Percentiles rank a stretch among this genome's conserved stretches.
Evolutionary conservation across 2,329 filamentous ascomycete genomes (phyloP).

Genomic region (Trichoderma pleuroti): DNA sequence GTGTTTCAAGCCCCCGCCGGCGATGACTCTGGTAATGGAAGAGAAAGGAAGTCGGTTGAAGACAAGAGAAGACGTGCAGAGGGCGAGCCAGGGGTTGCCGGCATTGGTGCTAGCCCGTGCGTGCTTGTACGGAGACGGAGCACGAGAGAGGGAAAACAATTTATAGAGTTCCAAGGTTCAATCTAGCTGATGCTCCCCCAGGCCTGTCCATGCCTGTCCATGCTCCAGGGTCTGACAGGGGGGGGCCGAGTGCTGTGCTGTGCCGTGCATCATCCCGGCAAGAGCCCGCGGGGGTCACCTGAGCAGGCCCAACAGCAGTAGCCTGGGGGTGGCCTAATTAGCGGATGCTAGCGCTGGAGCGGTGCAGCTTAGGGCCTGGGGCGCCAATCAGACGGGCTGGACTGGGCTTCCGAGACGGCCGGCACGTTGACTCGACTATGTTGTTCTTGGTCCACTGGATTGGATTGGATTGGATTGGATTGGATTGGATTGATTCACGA

Average conservation of each 20-base stretch:
- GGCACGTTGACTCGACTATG: not conserved
- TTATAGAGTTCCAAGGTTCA: not conserved
- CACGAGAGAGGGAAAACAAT: slow-evolving; percentile 1
- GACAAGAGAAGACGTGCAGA: not conserved
- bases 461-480: too few relatives aligned
- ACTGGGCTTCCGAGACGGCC: slow-evolving; percentile 7
- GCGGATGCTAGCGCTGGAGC: not conserved
- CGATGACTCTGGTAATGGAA: not conserved
- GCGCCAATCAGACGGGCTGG: slow-evolving; percentile 7
- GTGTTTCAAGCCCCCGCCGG: not conserved
- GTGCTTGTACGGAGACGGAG: not conserved
- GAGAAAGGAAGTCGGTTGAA: not conserved
- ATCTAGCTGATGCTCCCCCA: not conserved
- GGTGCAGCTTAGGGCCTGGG: not conserved
- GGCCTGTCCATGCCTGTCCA: not conserved
- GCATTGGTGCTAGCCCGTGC: not conserved
- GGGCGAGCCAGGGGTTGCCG: slow-evolving; percentile 3
- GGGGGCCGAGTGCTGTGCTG: too few relatives aligned
- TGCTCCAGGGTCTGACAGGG: slow-evolving; percentile 11
- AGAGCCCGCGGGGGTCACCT: slow-evolving; percentile 8
- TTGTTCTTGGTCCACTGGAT: too few relatives aligned
- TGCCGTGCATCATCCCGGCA: slow-evolving; percentile 13
- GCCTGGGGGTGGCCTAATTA: not conserved
- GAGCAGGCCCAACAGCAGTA: not conserved
- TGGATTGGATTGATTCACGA: not conserved